Percentiles rank a stretch among this genome's conserved stretches.
phyloP scores from a whole-genome alignment of 225 moss, liverwort and hornwort species.

The Rhytidiadelphus loreus region DNA sequence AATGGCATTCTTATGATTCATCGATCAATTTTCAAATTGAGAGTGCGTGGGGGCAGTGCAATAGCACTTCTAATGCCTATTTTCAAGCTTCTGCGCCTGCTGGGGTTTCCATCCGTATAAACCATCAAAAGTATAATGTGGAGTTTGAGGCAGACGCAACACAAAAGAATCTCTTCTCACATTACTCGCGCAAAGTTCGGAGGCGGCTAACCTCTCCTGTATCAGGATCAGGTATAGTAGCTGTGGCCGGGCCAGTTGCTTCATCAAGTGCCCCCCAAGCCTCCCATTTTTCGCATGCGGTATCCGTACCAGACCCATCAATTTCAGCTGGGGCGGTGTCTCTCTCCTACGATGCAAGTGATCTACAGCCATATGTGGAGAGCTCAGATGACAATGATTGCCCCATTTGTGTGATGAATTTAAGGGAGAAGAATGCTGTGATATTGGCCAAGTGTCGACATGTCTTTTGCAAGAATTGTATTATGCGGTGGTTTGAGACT shows the following conservation, averaged over 20 bases:
- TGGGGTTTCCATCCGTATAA: constrained; percentile 18
- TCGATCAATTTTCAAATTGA: constrained; percentile 24
- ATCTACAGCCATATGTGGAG: constrained; percentile 33
- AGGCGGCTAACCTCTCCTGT: constrained; percentile 4
- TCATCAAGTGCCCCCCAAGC: neutral
- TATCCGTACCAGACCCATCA: constrained; percentile 17
- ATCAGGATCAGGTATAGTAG: neutral
- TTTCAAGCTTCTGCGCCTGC: constrained; percentile 32
- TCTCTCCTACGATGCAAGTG: constrained; percentile 14
- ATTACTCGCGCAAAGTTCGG: constrained; percentile 43
- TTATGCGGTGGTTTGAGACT: constrained; percentile 43
- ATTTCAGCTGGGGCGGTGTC: constrained; percentile 7
- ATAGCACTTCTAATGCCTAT: constrained; percentile 9
- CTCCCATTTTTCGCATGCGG: neutral
- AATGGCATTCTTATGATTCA: constrained; percentile 33
- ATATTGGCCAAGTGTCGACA: constrained; percentile 38
- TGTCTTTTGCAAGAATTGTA: constrained; percentile 41
- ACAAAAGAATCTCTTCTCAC: constrained; percentile 27
- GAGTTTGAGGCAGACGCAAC: constrained; percentile 50
- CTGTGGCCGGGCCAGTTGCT: neutral
- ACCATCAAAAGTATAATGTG: constrained; percentile 19
- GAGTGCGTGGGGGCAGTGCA: constrained; percentile 31
- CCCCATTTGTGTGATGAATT: constrained; percentile 44
- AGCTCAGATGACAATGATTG: constrained; percentile 41
- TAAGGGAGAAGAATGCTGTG: constrained; percentile 17